Percentiles rank a stretch among this genome's conserved stretches.
Conservation (phyloP, 1,284 basidiomycete genomes). For the Irpex rosettiformis region DNA sequence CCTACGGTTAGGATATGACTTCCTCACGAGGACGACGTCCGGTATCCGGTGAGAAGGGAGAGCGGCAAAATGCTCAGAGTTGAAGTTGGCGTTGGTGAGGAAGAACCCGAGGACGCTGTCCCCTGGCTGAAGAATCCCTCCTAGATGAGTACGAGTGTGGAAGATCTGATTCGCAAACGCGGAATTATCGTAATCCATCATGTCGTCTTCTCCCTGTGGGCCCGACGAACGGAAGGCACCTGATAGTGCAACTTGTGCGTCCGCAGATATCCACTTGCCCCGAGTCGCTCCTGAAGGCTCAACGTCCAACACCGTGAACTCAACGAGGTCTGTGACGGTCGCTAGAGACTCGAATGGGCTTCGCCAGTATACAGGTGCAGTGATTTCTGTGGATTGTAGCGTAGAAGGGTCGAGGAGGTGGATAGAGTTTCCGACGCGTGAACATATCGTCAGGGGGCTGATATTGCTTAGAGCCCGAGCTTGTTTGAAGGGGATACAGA, state of each 20-base stretch:
- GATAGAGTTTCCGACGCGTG: slow-evolving; percentile 88
- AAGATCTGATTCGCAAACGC: slow-evolving; percentile 73
- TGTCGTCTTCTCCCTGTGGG: slow-evolving; percentile 35
- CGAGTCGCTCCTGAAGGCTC: slow-evolving; percentile 74
- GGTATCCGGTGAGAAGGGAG: slow-evolving; percentile 77
- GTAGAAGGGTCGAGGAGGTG: slow-evolving; percentile 91
- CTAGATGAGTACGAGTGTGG: slow-evolving; percentile 96
- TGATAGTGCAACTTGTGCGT: slow-evolving; percentile 90
- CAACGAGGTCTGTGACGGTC: slow-evolving; percentile 81
- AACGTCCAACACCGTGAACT: slow-evolving; percentile 94
- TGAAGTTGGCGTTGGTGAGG: slow-evolving; percentile 89
- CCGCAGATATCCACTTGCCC: slow-evolving; percentile 84
- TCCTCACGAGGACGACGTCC: slow-evolving; percentile 92
- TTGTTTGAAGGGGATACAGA: slow-evolving; percentile 83
- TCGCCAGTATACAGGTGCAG: slow-evolving; percentile 87
- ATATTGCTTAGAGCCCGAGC: slow-evolving; percentile 88
- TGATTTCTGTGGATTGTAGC: slow-evolving; percentile 81
- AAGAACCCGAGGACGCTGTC: slow-evolving; percentile 93
- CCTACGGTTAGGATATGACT: slow-evolving; percentile 91
- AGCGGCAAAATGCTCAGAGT: slow-evolving; percentile 83
- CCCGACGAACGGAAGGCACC: slow-evolving; percentile 66
- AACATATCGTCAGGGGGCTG: slow-evolving; percentile 82
- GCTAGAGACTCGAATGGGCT: slow-evolving; percentile 85
- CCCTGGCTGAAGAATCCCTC: slow-evolving; percentile 92
- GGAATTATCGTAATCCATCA: slow-evolving; percentile 60